Percentiles rank a stretch among this genome's conserved stretches.
Evolutionary conservation across 1,139 yeast genomes (phyloP).

Genomic region (Yamadazyma blattariae): DNA sequence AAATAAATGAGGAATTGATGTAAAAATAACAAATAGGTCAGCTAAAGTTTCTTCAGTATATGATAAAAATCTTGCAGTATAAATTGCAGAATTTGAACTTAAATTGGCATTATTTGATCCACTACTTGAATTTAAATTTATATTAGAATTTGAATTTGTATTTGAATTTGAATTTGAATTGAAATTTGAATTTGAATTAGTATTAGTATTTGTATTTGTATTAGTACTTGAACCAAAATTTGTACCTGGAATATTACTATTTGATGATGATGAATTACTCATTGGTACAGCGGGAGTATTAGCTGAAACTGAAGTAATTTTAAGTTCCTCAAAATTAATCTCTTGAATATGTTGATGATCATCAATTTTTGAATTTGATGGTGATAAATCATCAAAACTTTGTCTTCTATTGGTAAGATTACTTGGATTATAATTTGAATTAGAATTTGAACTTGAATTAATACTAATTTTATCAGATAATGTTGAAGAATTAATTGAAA

Average conservation of each 20-base stretch:
- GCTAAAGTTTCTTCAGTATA: conserved; percentile 33
- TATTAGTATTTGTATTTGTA: background rate
- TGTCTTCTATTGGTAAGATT: background rate
- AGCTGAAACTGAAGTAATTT: conserved; percentile 8
- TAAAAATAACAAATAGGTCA: conserved; percentile 35
- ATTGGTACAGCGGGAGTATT: too few species aligned
- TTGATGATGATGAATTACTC: background rate
- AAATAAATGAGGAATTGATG: conserved; percentile 33
- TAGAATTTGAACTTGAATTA: conserved; percentile 6
- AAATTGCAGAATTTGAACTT: conserved; percentile 1
- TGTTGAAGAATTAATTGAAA: conserved; percentile 9
- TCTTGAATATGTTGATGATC: conserved; percentile 1
- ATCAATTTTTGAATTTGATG: conserved; percentile 5
- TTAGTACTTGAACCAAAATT: background rate
- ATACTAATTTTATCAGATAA: conserved; percentile 10
- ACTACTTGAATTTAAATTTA: too few species aligned
- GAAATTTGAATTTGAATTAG: background rate
- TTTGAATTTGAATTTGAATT: background rate
- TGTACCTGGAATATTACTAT: background rate
- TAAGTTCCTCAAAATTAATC: conserved; percentile 9
- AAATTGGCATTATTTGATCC: background rate
- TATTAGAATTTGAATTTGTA: background rate
- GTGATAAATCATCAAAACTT: conserved; percentile 8
- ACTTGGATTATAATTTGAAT: too few species aligned
- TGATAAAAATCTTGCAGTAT: background rate